phyloP scores from a whole-genome alignment of 2,329 filamentous ascomycete genomes.

The Trichoderma oligosporum region DNA sequence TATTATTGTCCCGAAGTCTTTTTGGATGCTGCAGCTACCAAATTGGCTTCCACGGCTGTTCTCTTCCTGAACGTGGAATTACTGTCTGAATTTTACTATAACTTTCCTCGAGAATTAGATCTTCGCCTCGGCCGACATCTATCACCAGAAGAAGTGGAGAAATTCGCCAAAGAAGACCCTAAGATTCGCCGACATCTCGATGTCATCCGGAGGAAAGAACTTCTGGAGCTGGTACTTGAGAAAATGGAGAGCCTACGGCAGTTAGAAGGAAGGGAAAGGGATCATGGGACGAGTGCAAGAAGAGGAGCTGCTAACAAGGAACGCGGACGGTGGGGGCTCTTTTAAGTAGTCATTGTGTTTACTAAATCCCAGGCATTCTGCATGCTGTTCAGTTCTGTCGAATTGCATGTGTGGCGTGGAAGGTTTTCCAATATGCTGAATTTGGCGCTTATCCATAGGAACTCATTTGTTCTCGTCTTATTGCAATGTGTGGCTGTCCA shows the following conservation, averaged over 20 bases:
- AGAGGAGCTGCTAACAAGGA: conserved; percentile 37
- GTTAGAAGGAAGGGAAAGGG: conserved; percentile 71
- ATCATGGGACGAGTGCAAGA: conserved; percentile 33
- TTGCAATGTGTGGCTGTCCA: no score
- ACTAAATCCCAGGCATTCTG: neutral
- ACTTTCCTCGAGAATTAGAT: conserved; percentile 91
- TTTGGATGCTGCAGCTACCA: conserved; percentile 93
- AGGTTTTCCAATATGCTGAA: neutral
- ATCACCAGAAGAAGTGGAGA: conserved; percentile 74
- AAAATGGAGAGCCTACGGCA: conserved; percentile 92
- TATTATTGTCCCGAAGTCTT: conserved; percentile 97
- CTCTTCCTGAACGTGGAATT: conserved; percentile 97
- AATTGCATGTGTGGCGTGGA: conserved; percentile 1
- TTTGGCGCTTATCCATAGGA: no score
- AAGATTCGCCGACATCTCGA: conserved; percentile 87
- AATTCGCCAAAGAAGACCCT: conserved; percentile 88
- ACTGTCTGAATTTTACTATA: conserved; percentile 95
- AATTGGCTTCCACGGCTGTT: conserved; percentile 90
- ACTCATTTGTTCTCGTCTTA: no score
- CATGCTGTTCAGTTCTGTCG: neutral
- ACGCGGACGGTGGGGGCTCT: conserved; percentile 48
- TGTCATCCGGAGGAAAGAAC: conserved; percentile 84
- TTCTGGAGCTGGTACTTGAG: conserved; percentile 85
- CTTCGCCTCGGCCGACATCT: conserved; percentile 77
- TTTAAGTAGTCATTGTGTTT: conserved; percentile 36